These are phyloP conservation scores for Hyphodiscus sp. DNA, from an alignment of 2,329 filamentous ascomycete species.

Conservation along the genomic window DNA sequence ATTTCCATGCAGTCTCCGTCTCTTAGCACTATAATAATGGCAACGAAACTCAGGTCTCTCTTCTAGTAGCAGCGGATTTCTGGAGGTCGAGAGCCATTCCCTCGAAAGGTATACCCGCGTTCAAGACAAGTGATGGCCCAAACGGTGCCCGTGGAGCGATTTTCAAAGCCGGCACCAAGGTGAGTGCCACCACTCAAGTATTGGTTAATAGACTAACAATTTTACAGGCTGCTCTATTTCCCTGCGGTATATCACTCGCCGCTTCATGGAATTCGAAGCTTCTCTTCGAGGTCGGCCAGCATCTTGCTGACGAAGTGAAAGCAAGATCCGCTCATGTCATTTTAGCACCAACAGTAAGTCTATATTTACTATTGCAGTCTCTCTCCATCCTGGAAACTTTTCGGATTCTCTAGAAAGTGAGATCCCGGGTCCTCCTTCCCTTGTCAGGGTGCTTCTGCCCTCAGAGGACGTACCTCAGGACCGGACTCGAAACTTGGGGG, in stretches of 20 bases:
- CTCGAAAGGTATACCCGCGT: slow-evolving; percentile 54
- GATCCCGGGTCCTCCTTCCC: too few relatives aligned
- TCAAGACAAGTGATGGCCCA: slow-evolving; percentile 64
- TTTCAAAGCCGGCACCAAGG: slow-evolving; percentile 61
- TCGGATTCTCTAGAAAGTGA: too few relatives aligned
- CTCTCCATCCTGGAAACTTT: too few relatives aligned
- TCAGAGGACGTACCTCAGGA: too few relatives aligned
- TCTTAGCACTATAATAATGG: slow-evolving; percentile 7
- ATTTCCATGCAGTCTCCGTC: not conserved
- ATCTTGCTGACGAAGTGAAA: slow-evolving; percentile 65
- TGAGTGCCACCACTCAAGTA: slow-evolving; percentile 24
- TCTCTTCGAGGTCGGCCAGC: slow-evolving; percentile 60
- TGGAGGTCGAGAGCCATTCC: slow-evolving; percentile 63
- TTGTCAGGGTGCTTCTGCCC: too few relatives aligned
- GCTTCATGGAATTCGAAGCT: slow-evolving; percentile 73
- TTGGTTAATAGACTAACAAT: not conserved
- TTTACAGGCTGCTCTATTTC: slow-evolving; percentile 63
- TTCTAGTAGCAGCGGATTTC: slow-evolving; percentile 58
- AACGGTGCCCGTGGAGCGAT: slow-evolving; percentile 64
- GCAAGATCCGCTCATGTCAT: slow-evolving; percentile 69
- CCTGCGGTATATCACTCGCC: slow-evolving; percentile 71
- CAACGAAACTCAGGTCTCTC: slow-evolving; percentile 40
- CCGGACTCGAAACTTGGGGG: too few relatives aligned
- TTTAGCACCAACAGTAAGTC: slow-evolving; percentile 71
- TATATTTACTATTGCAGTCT: too few relatives aligned